These are phyloP conservation scores for Oryza punctata DNA, from an alignment of 176 grass and related monocot species.

Conservation along the genomic window DNA sequence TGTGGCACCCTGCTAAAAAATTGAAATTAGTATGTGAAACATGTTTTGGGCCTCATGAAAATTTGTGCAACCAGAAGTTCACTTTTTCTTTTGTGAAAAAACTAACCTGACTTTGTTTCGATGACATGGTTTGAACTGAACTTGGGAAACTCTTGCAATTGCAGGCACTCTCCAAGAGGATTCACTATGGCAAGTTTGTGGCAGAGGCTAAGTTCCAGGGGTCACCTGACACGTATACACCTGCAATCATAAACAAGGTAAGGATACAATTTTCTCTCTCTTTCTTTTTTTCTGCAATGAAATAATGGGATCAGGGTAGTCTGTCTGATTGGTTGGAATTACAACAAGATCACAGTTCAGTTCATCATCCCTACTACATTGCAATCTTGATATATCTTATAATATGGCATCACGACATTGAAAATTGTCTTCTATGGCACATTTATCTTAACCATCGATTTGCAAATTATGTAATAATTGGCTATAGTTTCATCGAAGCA, in stretches of 20 bases:
- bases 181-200: conserved; percentile 69
- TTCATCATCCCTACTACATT: neutral
- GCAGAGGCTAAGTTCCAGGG: conserved; percentile 64
- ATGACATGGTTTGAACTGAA: neutral
- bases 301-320: neutral
- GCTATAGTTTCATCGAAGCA: no score
- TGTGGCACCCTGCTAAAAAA: no score
- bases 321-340: neutral
- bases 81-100: neutral
- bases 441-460: no score
- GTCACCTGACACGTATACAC: conserved; percentile 39
- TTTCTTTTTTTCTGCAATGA: neutral
- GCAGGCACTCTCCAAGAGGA: conserved; percentile 74
- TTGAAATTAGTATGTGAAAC: no score
- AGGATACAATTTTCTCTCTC: neutral
- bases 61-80: neutral
- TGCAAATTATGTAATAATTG: no score
- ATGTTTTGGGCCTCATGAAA: neutral
- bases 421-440: no score
- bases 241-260: conserved; percentile 62
- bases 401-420: neutral
- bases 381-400: neutral
- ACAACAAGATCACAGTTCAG: neutral
- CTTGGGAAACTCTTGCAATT: conserved; percentile 26
- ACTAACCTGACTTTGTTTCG: neutral